Percentiles rank a stretch among this genome's conserved stretches.
Conservation (phyloP, 2,329 filamentous ascomycete genomes). For the Phyllosticta capitalensis region DNA sequence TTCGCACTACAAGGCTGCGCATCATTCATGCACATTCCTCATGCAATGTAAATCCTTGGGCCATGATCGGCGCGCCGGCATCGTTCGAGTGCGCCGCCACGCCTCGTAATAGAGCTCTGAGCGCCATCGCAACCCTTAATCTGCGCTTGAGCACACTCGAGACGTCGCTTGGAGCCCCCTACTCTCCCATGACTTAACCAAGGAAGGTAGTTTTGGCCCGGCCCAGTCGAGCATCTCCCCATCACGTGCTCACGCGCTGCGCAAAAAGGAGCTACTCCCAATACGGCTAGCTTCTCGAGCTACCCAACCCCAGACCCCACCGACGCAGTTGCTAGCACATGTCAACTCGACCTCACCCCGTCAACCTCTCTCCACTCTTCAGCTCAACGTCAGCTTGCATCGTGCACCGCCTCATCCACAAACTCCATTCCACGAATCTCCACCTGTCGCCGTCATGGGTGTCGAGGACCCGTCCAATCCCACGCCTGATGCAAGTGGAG, state of each 20-base stretch:
- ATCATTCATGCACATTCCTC: not conserved
- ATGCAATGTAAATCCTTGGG: not conserved
- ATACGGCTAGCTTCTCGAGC: slow-evolving; percentile 1
- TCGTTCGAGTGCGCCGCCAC: not conserved
- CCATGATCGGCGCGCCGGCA: not conserved
- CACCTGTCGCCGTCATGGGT: not conserved
- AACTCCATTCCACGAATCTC: not conserved
- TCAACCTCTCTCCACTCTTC: not conserved
- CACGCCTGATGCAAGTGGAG: not conserved
- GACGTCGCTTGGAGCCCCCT: not conserved
- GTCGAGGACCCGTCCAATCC: not conserved
- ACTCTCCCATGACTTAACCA: not conserved
- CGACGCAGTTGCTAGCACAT: not conserved
- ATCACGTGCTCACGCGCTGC: slow-evolving; percentile 7
- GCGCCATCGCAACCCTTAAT: not conserved
- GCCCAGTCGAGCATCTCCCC: not conserved
- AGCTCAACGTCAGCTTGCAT: slow-evolving; percentile 1
- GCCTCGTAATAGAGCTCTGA: not conserved
- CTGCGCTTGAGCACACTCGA: not conserved
- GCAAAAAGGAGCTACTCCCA: not conserved
- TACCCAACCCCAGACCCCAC: not conserved
- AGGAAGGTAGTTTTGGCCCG: not conserved
- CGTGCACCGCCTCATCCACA: not conserved
- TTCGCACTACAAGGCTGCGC: not conserved
- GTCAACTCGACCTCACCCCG: slow-evolving; percentile 7